phyloP scores from a whole-genome alignment of 2,329 filamentous ascomycete genomes.

The Ophiostoma ips region DNA sequence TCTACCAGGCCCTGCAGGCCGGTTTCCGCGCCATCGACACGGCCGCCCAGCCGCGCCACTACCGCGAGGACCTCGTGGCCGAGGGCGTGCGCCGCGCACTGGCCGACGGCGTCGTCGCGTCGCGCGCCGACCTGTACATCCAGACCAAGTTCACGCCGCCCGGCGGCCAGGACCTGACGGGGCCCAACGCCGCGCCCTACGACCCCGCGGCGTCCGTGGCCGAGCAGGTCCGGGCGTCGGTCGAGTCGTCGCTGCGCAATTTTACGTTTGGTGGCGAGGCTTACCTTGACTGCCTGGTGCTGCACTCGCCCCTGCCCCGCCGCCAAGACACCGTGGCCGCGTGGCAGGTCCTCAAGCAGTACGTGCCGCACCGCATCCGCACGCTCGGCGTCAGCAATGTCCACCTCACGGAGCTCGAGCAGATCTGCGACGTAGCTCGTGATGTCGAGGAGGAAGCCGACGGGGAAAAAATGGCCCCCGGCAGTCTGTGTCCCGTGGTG shows the following conservation, averaged over 20 bases:
- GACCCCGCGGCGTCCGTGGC: constrained; percentile 40
- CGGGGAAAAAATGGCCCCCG: neutral
- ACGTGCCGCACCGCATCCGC: constrained; percentile 49
- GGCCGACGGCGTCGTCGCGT: constrained; percentile 37
- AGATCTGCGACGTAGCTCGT: constrained; percentile 27
- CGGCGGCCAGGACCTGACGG: constrained; percentile 41
- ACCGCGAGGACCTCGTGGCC: constrained; percentile 58
- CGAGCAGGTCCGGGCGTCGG: constrained; percentile 52
- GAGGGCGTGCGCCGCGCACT: constrained; percentile 51
- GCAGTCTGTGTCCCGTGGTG: constrained; percentile 34
- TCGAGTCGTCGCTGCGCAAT: constrained; percentile 52
- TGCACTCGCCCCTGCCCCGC: constrained; percentile 44
- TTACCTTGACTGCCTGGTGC: constrained; percentile 60
- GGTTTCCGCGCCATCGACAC: constrained; percentile 68
- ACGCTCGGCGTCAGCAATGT: constrained; percentile 65
- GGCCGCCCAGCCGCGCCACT: constrained; percentile 65
- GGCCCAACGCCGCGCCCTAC: constrained; percentile 43
- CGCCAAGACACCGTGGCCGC: constrained; percentile 41
- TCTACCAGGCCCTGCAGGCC: constrained; percentile 50
- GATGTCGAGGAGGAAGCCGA: neutral
- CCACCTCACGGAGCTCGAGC: constrained; percentile 39
- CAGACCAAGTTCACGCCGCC: constrained; percentile 74
- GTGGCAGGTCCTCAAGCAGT: constrained; percentile 52
- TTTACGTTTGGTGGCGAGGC: constrained; percentile 28
- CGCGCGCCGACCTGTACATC: constrained; percentile 46